These are phyloP conservation scores for Flaveria sonorensis DNA, from an alignment of 129 eudicot genomes.

Conservation along the genomic window DNA sequence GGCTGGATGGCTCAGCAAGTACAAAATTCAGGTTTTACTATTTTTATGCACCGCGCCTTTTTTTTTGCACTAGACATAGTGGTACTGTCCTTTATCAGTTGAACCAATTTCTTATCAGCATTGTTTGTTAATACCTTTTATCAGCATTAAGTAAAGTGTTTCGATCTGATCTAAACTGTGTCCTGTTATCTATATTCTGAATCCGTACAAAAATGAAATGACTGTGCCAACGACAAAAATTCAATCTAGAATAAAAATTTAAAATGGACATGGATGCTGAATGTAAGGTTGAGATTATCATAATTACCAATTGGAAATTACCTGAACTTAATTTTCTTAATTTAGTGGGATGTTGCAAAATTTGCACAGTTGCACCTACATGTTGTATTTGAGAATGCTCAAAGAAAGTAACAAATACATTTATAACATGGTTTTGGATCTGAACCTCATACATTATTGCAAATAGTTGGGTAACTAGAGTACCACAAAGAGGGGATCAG, in stretches of 20 bases:
- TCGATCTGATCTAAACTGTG: not conserved
- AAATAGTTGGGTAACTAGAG: conserved; percentile 8
- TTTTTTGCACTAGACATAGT: not conserved
- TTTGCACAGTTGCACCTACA: not conserved
- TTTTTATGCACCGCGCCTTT: not conserved
- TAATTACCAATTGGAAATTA: conserved; percentile 12
- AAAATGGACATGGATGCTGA: not conserved
- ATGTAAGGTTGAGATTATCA: conserved; percentile 11
- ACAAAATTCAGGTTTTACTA: conserved; percentile 79
- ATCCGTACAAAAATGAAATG: not conserved
- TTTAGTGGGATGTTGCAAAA: conserved; percentile 1
- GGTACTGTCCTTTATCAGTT: not conserved
- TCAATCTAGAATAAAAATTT: not conserved
- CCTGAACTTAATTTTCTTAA: conserved; percentile 3
- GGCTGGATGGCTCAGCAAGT: conserved; percentile 90
- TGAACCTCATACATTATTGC: conserved; percentile 4
- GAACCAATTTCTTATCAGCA: not conserved
- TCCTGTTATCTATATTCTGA: conserved; percentile 13
- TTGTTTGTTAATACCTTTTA: not conserved
- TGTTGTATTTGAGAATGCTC: not conserved
- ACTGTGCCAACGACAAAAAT: not conserved
- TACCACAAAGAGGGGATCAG: conserved; percentile 10
- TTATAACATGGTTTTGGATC: conserved; percentile 17
- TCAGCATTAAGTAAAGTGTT: not conserved
- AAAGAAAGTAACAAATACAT: not conserved